phyloP scores from a whole-genome alignment of 2,329 filamentous ascomycete species.

The Phialemonium atrogriseum region DNA sequence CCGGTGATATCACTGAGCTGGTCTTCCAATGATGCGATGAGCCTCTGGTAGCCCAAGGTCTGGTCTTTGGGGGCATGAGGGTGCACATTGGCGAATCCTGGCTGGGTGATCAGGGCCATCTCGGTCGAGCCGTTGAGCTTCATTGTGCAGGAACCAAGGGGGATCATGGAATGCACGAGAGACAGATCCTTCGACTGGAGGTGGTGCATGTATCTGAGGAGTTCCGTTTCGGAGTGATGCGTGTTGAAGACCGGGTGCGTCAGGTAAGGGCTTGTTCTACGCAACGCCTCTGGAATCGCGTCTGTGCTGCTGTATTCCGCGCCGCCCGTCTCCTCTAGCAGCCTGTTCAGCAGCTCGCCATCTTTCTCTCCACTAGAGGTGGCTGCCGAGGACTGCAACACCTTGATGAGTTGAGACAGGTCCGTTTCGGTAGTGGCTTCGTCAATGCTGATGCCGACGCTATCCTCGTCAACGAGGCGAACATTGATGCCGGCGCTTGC shows the following conservation, averaged over 20 bases:
- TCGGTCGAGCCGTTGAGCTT: conserved; percentile 92
- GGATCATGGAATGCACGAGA: conserved; percentile 94
- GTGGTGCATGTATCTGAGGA: conserved; percentile 88
- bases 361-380: conserved; percentile 15
- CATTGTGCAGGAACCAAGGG: conserved; percentile 95
- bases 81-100: conserved; percentile 70
- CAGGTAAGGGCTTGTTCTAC: conserved; percentile 66
- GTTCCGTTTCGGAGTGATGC: conserved; percentile 89
- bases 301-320: conserved; percentile 19
- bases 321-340: conserved; percentile 23
- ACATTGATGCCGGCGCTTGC: conserved; percentile 49
- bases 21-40: conserved; percentile 65
- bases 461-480: conserved; percentile 49
- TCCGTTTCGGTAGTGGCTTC: conserved; percentile 37
- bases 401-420: conserved; percentile 12
- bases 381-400: conserved; percentile 8
- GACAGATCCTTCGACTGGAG: conserved; percentile 92
- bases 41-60: conserved; percentile 57
- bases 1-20: conserved; percentile 80
- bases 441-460: conserved; percentile 69
- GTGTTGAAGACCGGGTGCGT: conserved; percentile 93
- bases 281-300: conserved; percentile 49
- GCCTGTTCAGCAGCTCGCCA: conserved; percentile 32
- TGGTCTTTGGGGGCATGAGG: conserved; percentile 63
- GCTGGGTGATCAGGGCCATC: conserved; percentile 79